Base-by-base conservation (phyloP, 441 rosid species). In the Eruca vesicaria region DNA sequence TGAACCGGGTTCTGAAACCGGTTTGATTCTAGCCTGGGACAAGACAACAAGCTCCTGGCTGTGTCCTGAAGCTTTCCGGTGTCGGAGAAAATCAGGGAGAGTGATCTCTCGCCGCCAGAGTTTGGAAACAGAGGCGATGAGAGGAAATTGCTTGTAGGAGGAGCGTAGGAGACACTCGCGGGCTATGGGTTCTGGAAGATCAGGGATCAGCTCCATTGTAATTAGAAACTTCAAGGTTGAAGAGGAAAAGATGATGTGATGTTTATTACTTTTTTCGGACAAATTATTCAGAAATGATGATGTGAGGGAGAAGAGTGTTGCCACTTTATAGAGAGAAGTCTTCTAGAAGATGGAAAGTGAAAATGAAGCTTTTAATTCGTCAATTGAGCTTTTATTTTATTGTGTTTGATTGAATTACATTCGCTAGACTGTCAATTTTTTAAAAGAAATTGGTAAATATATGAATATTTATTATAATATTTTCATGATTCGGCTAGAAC, bases 21-120 rank as follows among this genome's bases (percentile, higher is more conserved):
- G 87, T 16, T 78, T 79, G 23, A 76, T 73, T n/a, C 70, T 82
- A 11, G 90, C 86, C 66, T 94, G 98, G 16, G 85, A 76, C 81
- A 90, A 32, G 15, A 87, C 81, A 31, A 86, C 3, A 4, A 91
- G 71, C 31, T 79, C 79, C 31, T 87, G 90, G 74, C 72, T 52
- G 7, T 4, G 78, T 6, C 81, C 53, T 0, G 78, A 29, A 6
- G 60, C 71, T 50, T 60, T 84, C 26, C 86, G 70, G 16, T 69
- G 80, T 9, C 68, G 78, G 10, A 68, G 48, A 56, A 79, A 83
- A 41, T 73, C 78, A 16, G 83, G 68, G 57, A 56, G 72, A 9
- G 52, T 45, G 70, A 83, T 65, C 52, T 83, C 83, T 31, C 55
- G 21, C 53, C 61, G 81, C 88, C 88, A 85, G 9, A 26, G 29